phyloP scores from a whole-genome alignment of 305 asterid species.

The Solanum chacoense region DNA sequence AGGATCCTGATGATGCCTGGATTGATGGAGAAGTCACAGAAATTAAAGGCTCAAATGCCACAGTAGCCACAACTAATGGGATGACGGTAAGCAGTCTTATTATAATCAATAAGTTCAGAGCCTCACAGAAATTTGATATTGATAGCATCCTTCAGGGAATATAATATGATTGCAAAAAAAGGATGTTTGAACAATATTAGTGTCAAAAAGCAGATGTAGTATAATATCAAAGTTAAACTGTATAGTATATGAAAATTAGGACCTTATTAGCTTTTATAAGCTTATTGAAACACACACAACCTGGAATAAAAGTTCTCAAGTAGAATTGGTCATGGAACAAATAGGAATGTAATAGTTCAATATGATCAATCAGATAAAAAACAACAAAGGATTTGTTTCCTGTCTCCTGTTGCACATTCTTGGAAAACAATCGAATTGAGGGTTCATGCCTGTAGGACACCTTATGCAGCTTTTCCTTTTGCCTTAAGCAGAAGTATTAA shows the following conservation, averaged over 20 bases:
- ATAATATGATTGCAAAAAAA: not conserved
- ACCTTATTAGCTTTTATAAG: not conserved
- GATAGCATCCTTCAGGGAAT: not conserved
- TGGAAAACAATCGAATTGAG: not conserved
- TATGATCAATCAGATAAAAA: not conserved
- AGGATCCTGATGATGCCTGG: slow-evolving; percentile 84
- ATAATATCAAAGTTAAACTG: not conserved
- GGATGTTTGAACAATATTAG: not conserved
- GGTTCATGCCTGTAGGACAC: not conserved
- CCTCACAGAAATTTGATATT: not conserved
- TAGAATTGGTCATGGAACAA: not conserved
- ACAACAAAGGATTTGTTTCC: not conserved
- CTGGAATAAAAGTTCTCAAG: not conserved
- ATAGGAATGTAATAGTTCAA: not conserved
- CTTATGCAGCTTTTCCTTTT: not conserved
- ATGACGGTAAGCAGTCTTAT: slow-evolving; percentile 50
- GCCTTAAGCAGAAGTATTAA: not conserved
- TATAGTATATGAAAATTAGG: not conserved
- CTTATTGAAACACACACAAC: not conserved
- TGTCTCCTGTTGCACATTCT: not conserved
- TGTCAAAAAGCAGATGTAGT: not conserved
- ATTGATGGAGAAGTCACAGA: slow-evolving; percentile 69
- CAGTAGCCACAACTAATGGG: slow-evolving; percentile 50
- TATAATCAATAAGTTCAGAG: not conserved
- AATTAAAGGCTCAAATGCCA: slow-evolving; percentile 63